A percentile compares a stretch with the other conserved stretches of the same genome.
Conservation (phyloP, 257 asterid genomes). For the Hygrophila difformis region DNA sequence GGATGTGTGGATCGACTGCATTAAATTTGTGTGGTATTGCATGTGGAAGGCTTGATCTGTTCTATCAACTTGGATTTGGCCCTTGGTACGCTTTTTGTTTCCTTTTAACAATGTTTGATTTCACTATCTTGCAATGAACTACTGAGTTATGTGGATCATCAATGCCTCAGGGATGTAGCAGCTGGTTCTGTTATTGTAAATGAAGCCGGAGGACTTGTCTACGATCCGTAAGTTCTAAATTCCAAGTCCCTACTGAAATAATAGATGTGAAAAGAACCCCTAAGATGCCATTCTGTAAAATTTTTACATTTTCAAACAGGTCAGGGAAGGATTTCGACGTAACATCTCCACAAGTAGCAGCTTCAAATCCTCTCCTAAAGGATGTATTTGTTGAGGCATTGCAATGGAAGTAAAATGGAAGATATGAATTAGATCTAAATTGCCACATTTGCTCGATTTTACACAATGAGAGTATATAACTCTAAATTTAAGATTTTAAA, state of each 20-base stretch:
- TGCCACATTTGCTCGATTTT: too few species aligned
- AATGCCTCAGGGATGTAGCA: slow-evolving; percentile 40
- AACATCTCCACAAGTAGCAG: slow-evolving; percentile 44
- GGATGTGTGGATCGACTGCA: slow-evolving; percentile 62
- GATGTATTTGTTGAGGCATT: slow-evolving; percentile 35
- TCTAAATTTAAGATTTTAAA: too few species aligned
- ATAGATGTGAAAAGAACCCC: too few species aligned
- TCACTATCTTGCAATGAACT: too few species aligned
- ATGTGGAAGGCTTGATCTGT: slow-evolving; percentile 55
- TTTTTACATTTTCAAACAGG: slow-evolving; percentile 16
- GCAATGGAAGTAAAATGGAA: slow-evolving; percentile 15
- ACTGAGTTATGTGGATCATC: too few species aligned
- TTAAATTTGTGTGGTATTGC: slow-evolving; percentile 58
- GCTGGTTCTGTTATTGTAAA: slow-evolving; percentile 53
- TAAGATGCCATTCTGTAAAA: too few species aligned
- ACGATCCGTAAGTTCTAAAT: slow-evolving; percentile 40
- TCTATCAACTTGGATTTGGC: slow-evolving; percentile 18
- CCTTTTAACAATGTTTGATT: too few species aligned
- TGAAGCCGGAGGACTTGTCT: slow-evolving; percentile 54
- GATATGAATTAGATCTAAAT: too few species aligned
- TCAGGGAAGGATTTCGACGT: slow-evolving; percentile 44
- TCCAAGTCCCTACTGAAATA: too few species aligned
- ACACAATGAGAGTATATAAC: too few species aligned
- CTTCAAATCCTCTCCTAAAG: slow-evolving; percentile 39
- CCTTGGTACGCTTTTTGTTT: too few species aligned